These are phyloP conservation scores for Phytopythium boreale DNA, from an alignment of 352 stramenopile species.

Conservation along the genomic window DNA sequence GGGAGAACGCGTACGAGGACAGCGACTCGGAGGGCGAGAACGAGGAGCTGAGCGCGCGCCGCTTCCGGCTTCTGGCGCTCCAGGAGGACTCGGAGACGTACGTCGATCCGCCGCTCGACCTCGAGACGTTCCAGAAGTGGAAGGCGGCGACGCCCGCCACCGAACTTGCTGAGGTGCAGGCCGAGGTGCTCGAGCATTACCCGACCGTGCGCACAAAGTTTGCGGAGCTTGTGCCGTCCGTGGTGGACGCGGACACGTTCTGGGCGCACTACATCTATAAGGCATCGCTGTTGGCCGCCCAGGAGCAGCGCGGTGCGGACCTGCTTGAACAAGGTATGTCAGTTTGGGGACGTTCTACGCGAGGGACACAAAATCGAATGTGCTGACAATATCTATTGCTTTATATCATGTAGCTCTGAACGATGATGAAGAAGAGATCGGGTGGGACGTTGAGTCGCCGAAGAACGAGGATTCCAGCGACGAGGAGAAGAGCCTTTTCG, in stretches of 20 bases:
- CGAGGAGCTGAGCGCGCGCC: conserved; percentile 35
- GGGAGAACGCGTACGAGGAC: conserved; percentile 23
- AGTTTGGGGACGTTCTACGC: neutral
- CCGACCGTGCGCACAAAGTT: conserved; percentile 55
- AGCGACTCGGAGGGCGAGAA: conserved; percentile 29
- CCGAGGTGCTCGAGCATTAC: conserved; percentile 63
- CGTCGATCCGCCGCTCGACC: conserved; percentile 44
- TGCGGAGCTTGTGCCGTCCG: conserved; percentile 49
- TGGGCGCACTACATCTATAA: conserved; percentile 80
- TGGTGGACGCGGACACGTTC: conserved; percentile 48
- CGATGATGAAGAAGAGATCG: conserved; percentile 64
- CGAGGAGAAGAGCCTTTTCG: conserved; percentile 34
- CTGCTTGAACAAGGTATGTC: conserved; percentile 58
- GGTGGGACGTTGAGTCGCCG: conserved; percentile 66
- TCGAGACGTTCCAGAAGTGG: conserved; percentile 71
- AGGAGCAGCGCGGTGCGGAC: conserved; percentile 61
- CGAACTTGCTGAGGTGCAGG: conserved; percentile 40
- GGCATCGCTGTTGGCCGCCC: conserved; percentile 56
- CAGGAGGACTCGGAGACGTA: conserved; percentile 71
- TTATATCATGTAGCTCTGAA: conserved; percentile 47
- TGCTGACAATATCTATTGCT: too few relatives aligned
- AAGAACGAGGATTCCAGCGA: conserved; percentile 27
- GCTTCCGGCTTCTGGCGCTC: conserved; percentile 55
- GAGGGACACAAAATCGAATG: too few relatives aligned
- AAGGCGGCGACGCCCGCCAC: conserved; percentile 22